Evolutionary conservation across 345 rosid genomes (phyloP).

Genomic region (Turnera subulata): DNA sequence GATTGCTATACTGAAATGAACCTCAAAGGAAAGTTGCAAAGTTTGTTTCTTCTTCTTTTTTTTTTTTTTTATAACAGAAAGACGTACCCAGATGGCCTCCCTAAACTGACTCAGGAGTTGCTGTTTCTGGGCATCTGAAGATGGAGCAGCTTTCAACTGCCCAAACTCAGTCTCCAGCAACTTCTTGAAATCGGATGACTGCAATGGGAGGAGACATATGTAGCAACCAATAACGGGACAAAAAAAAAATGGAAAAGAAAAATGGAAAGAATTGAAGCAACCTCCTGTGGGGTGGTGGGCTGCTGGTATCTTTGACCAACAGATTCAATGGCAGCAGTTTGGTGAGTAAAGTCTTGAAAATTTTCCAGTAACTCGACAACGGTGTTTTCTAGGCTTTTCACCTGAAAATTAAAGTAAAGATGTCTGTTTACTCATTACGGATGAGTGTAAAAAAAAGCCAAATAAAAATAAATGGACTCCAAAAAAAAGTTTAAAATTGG

Average conservation of each 20-base stretch:
- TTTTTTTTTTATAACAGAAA: no score
- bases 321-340: constrained; percentile 54
- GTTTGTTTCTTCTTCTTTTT: no score
- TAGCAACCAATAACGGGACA: constrained; percentile 7
- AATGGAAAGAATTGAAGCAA: constrained; percentile 2
- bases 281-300: constrained; percentile 57
- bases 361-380: constrained; percentile 52
- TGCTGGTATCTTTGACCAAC: constrained; percentile 61
- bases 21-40: no score
- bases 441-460: no score
- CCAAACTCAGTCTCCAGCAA: constrained; percentile 54
- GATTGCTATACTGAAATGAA: no score
- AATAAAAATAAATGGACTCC: not conserved
- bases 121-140: constrained; percentile 42
- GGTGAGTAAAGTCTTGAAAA: constrained; percentile 41
- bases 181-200: constrained; percentile 76
- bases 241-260: not conserved
- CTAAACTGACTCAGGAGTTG: constrained; percentile 61
- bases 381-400: constrained; percentile 65
- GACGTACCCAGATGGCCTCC: constrained; percentile 80
- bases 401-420: constrained; percentile 33
- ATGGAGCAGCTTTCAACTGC: constrained; percentile 42
- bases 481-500: no score
- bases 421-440: no score
- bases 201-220: constrained; percentile 27